Evolutionary conservation across 1,284 basidiomycete genomes (phyloP).

Genomic region (Cutaneotrichosporon daszewskae): DNA sequence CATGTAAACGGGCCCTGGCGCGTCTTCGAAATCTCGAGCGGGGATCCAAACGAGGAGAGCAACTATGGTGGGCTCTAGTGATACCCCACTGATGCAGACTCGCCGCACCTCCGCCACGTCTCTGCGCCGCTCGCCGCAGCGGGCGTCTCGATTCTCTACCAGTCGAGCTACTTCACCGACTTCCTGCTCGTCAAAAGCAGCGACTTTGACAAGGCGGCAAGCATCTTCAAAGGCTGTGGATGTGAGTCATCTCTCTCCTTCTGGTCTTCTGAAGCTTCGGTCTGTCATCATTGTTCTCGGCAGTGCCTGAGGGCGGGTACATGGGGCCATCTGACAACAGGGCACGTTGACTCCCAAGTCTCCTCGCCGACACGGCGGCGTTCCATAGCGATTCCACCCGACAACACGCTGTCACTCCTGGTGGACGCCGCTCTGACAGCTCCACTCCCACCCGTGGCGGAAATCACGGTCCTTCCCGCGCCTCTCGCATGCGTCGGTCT

Average conservation of each 20-base stretch:
- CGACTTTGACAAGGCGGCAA: slow-evolving; percentile 31
- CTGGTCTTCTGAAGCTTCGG: too few species aligned
- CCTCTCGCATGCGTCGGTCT: slow-evolving; percentile 38
- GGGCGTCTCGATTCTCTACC: slow-evolving; percentile 76
- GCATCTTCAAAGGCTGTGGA: slow-evolving; percentile 31
- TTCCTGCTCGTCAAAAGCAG: slow-evolving; percentile 60
- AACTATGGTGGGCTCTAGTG: slow-evolving; percentile 30
- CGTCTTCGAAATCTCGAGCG: slow-evolving; percentile 41
- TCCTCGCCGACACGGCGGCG: slow-evolving; percentile 18
- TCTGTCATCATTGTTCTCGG: too few species aligned
- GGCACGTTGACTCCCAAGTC: slow-evolving; percentile 24
- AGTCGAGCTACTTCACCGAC: slow-evolving; percentile 77
- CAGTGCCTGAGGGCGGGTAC: too few species aligned
- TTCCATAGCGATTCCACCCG: slow-evolving; percentile 8
- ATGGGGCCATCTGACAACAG: slow-evolving; percentile 14
- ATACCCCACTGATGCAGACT: slow-evolving; percentile 21
- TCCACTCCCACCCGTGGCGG: slow-evolving; percentile 19
- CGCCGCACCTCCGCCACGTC: slow-evolving; percentile 59
- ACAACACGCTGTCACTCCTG: too few species aligned
- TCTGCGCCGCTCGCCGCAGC: slow-evolving; percentile 70
- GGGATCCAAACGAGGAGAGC: slow-evolving; percentile 26
- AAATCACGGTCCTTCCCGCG: slow-evolving; percentile 31
- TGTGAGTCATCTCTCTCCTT: slow-evolving; percentile 28
- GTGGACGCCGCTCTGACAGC: too few species aligned
- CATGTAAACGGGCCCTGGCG: slow-evolving; percentile 35